Base-by-base conservation (phyloP, 1,284 basidiomycete species). In the Malassezia yamatoensis region DNA sequence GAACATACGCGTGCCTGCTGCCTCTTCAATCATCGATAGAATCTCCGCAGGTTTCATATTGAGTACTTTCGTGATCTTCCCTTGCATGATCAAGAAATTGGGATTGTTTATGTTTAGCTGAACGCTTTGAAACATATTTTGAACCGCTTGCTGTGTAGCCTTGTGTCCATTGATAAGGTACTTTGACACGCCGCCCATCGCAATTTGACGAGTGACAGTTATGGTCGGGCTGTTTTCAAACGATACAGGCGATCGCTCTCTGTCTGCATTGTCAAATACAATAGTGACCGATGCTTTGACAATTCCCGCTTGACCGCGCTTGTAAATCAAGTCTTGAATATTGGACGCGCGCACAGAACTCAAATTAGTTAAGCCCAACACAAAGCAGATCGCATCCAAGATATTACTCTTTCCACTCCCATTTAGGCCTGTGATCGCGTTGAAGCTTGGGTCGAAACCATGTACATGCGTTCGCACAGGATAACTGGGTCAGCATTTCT, bases 71-170 rank as follows among this genome's bases (percentile, higher is more conserved):
- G 76, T 75, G 62, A 77, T 78, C 65, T 77, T 77, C 44, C 94
- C 94, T 78, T 99, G 94, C 91, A 98, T 98, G 76, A 98, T 98
- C 60, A 99, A 81, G 78, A 98, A 98, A 75, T 98, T 98, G 44
- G 94, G 94, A 76, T 96, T 98, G 78, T 98, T 99, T 81, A 99
- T 98, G 76, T 98, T 98, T 67, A 99, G 83, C 76, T 96, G 91
- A 0, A 98, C 90, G 37, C 88, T 87, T 75, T 98, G 94, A 72
- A 99, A 98, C 38, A 98, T 81, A 47, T 85, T 88, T 69, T 96
- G 93, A 1, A 99, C 83, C 0, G 81, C 81, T 60, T 89, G 84
- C 63, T 96, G 89, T 6, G 85, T 85, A 2, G 90, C 82, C 72
- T 93, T 94, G 79, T 96, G 94, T 0, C 94, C 94, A 70, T 96